Conservation (phyloP, 1,284 basidiomycete genomes). For the Thecaphora frezii region DNA sequence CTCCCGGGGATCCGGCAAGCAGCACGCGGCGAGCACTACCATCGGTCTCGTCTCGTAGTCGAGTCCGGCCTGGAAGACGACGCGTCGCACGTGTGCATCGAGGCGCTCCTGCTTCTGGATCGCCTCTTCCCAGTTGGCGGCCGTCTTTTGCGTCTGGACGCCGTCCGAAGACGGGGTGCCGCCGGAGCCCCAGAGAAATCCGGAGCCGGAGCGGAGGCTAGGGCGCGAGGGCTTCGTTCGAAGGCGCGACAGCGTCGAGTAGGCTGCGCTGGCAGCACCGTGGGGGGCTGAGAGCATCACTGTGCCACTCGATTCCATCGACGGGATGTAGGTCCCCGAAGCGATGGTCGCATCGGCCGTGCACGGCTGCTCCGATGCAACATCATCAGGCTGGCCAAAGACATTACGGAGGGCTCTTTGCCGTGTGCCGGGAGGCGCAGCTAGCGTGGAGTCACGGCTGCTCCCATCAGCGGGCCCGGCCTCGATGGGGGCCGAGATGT, state of each 20-base stretch:
- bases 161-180: background rate
- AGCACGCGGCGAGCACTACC: slow-evolving; percentile 73
- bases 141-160: slow-evolving; percentile 7
- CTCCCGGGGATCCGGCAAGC: slow-evolving; percentile 72
- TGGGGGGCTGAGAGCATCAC: no score
- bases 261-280: slow-evolving; percentile 13
- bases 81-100: slow-evolving; percentile 68
- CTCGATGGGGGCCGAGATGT: slow-evolving; percentile 20
- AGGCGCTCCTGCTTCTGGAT: slow-evolving; percentile 38
- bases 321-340: no score
- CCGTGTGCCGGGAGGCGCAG: no score
- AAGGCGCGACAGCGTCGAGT: slow-evolving; percentile 25
- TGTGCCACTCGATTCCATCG: no score
- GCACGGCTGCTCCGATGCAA: background rate
- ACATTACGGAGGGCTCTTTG: background rate
- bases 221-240: slow-evolving; percentile 20
- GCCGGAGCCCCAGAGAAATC: slow-evolving; percentile 22
- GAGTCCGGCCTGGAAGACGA: slow-evolving; percentile 83
- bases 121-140: slow-evolving; percentile 53
- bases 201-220: slow-evolving; percentile 21
- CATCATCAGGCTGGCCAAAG: background rate
- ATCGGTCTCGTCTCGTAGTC: slow-evolving; percentile 86
- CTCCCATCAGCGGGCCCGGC: background rate
- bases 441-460: no score
- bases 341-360: no score